Percentiles rank a stretch among this genome's conserved stretches.
phyloP scores from a whole-genome alignment of 345 rosid genomes.

The Turritis glabra region DNA sequence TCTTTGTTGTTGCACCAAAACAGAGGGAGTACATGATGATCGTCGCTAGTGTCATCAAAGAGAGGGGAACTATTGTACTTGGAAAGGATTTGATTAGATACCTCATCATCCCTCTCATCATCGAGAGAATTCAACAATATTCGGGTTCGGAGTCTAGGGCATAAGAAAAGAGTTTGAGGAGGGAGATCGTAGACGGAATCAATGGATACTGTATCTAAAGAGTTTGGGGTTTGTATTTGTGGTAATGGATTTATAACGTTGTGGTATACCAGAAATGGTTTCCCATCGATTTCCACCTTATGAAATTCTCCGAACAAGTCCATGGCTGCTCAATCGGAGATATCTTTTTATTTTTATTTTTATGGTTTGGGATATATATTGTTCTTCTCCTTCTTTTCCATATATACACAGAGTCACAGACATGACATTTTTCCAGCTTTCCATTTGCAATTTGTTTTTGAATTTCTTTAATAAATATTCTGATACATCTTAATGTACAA shows the following conservation, averaged over 20 bases:
- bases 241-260: background rate
- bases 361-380: background rate
- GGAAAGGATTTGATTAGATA: background rate
- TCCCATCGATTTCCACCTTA: background rate
- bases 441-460: too few relatives aligned
- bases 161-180: background rate
- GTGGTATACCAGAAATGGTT: background rate
- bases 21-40: slow-evolving; percentile 5
- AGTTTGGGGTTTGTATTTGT: background rate
- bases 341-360: background rate
- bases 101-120: background rate
- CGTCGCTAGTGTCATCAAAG: background rate
- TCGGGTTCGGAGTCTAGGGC: background rate
- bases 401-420: background rate
- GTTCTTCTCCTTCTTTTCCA: background rate
- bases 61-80: background rate
- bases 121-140: background rate
- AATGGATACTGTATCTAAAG: background rate
- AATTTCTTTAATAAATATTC: too few relatives aligned
- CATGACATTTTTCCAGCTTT: too few relatives aligned
- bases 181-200: background rate
- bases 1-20: slow-evolving; percentile 6
- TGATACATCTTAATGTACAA: too few relatives aligned
- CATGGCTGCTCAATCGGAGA: background rate
- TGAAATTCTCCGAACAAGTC: background rate